phyloP scores from a whole-genome alignment of 805 yeast genomes.

The Ogataea ganodermae region DNA sequence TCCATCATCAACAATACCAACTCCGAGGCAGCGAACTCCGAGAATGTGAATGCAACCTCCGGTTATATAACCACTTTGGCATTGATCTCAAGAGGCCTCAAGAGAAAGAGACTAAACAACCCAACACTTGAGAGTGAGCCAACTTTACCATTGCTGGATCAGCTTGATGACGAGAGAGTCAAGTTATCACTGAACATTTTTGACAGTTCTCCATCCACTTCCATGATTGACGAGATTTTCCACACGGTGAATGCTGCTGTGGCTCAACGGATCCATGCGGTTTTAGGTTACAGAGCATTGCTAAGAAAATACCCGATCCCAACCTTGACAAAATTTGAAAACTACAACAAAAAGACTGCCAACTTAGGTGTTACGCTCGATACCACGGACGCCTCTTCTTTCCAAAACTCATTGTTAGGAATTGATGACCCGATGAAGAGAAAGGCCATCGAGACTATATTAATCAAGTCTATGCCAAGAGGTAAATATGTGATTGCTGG shows the following conservation, averaged over 20 bases:
- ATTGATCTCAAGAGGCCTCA: constrained; percentile 66
- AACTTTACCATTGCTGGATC: constrained; percentile 68
- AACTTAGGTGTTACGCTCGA: constrained; percentile 70
- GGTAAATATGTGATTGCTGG: constrained; percentile 91
- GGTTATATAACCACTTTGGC: constrained; percentile 61
- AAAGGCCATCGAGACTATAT: constrained; percentile 72
- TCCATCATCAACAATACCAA: constrained; percentile 41
- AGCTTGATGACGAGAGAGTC: constrained; percentile 82
- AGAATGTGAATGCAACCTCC: constrained; percentile 58
- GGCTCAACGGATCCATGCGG: constrained; percentile 76
- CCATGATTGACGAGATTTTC: constrained; percentile 71
- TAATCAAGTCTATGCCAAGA: constrained; percentile 79
- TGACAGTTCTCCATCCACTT: constrained; percentile 55
- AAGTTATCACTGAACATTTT: constrained; percentile 72
- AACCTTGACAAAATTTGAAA: constrained; percentile 74
- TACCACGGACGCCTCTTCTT: constrained; percentile 67
- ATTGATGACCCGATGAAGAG: constrained; percentile 65
- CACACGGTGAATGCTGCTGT: constrained; percentile 82
- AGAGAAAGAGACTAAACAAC: constrained; percentile 64
- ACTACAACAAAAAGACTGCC: constrained; percentile 70
- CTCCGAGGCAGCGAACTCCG: constrained; percentile 20
- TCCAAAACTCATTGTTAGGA: constrained; percentile 68
- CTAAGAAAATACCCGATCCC: constrained; percentile 89
- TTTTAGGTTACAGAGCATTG: constrained; percentile 77
- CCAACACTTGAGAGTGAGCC: constrained; percentile 48